Base-by-base conservation (phyloP, 2,329 filamentous ascomycete species). In the Botrytis deweyae region DNA sequence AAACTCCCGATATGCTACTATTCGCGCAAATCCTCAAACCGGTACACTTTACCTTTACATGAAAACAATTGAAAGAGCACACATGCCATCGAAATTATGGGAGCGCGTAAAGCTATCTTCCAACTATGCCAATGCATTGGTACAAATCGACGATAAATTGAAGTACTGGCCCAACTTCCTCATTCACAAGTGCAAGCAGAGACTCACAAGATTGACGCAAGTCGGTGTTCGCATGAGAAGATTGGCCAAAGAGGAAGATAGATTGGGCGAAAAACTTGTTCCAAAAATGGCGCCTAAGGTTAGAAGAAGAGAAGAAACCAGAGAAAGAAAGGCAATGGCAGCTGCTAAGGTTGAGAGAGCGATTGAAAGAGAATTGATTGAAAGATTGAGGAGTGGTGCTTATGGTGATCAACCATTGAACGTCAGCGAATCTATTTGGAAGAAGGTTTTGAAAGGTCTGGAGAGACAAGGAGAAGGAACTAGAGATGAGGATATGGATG, bases 141-240 rank as follows among this genome's bases (percentile, higher is more conserved):
- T 93, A 78, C 93, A 97, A 82, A 90, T 99, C 77, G 94, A 97
- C 82, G 89, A 93, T 79, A 89, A 92, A 67, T 87, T 97, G 78
- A 92, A 94, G 80, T 98, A 97, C 87, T 98, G 94, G 87, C 95
- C 95, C 72, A 97, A 97, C 83, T 98, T 97, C 81, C 85, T 97
- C 76, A 86, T 94, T 49, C 94, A 97, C 85, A 97, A 97, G 85
- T 96, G 94, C 87, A 99, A 99, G 87, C 96, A 98, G 85, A 91
- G 96, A 75, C 88, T 98, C 63, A 98, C 96, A 16, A 87, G 96
- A 67, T 82, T 99, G 80, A 97, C 94, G 70, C 96, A 98, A 86
- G 95, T 99, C 66, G 91, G 92, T 73, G 96, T 97, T 77, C 86
- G 89, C 77, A 90, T 89, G 88, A 90, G 92, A 80, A 90, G 91